These are phyloP conservation scores for Coleophoma cylindrospora DNA, from an alignment of 2,329 filamentous ascomycete species.

Conservation along the genomic window DNA sequence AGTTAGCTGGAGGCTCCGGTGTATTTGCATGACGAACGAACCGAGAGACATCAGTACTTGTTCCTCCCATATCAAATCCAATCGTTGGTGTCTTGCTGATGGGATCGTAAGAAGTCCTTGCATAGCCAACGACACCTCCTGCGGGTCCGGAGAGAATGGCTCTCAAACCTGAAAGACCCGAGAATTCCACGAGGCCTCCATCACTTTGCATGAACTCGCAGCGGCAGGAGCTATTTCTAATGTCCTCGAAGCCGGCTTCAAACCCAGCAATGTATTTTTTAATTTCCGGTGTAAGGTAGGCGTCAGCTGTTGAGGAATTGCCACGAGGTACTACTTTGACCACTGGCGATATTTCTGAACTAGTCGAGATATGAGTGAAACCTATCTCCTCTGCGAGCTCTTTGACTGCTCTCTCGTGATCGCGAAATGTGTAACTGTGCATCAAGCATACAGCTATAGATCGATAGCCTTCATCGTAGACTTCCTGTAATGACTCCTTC, in stretches of 20 bases:
- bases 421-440: constrained; percentile 63
- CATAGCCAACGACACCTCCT: constrained; percentile 66
- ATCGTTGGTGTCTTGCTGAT: constrained; percentile 78
- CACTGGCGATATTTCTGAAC: constrained; percentile 63
- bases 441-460: constrained; percentile 63
- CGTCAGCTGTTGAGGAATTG: constrained; percentile 62
- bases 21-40: constrained; percentile 36
- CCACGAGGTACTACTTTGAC: constrained; percentile 63
- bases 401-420: constrained; percentile 57
- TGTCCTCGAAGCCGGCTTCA: constrained; percentile 55
- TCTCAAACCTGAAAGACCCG: constrained; percentile 54
- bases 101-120: constrained; percentile 79
- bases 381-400: constrained; percentile 56
- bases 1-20: constrained; percentile 33
- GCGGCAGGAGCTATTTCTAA: constrained; percentile 47
- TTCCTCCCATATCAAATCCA: constrained; percentile 83
- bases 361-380: constrained; percentile 60
- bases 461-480: constrained; percentile 53
- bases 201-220: constrained; percentile 63
- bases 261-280: constrained; percentile 63
- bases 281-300: constrained; percentile 63
- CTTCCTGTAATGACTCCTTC: constrained; percentile 45
- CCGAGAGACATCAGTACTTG: constrained; percentile 66
- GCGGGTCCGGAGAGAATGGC: constrained; percentile 62
- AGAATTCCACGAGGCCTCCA: constrained; percentile 35